Base-by-base conservation (phyloP, 208 protist genomes). In the Wallacemonas collosoma region DNA sequence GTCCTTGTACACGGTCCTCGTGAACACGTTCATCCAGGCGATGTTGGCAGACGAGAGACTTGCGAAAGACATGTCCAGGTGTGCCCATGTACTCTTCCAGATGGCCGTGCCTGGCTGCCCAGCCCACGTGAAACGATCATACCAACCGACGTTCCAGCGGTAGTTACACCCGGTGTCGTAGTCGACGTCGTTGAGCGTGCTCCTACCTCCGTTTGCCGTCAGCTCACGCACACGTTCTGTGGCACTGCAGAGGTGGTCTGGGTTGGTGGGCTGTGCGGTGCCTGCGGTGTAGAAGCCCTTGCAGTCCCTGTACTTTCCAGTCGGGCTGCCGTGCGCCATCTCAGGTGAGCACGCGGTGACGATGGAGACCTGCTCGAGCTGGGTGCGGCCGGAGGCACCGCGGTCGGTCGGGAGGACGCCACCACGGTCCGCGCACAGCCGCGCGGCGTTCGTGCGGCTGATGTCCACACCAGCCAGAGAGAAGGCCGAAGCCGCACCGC, bases 141-240 rank as follows among this genome's bases (percentile, higher is more conserved):
- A 85, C 70, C 73, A 84, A 36, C 85, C 85, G 54, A 80, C 80
- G 41, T 66, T 60, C 72, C 71, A 90, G 71, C 85, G 85, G 80
- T 87, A 90, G 41, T 51, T 61, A 47, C 85, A 90, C 56, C 70
- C 74, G 44, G 45, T 69, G 47, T 57, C 47, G 48, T 48, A 69
- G 64, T 17, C 51, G 4, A 41, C 44, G 40, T 48, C 60, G 41
- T 38, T 65, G n/a, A 65, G 43, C n/a, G 60, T 65, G 60, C 50
- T 41, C 43, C 7, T 4, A 41, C 60, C 60, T 38, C 3, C 40
- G 43, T 65, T 69, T 3, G 64, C 17, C 15, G 45, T 69, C 64
- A 69, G 64, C 51, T 58, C 50, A 48, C 50, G 51, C 7, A 65
- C 60, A 45, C 60, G 60, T 41, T 65, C 60, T 14, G 3, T 58